Percentiles rank a stretch among this genome's conserved stretches.
phyloP scores from a whole-genome alignment of 2,329 filamentous ascomycete genomes.

The Fusarium decemcellulare region DNA sequence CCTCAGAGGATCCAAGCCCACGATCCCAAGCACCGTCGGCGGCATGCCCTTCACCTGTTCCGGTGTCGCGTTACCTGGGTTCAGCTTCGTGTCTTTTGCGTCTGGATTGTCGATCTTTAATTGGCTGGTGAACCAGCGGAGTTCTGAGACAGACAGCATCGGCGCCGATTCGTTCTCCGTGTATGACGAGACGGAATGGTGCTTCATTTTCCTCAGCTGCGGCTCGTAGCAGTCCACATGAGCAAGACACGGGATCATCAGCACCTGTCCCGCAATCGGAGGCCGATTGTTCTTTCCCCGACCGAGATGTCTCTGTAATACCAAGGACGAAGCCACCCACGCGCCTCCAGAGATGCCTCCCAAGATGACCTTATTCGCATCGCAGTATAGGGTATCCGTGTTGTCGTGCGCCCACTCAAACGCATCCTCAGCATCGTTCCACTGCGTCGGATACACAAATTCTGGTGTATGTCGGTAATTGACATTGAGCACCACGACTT shows the following conservation, averaged over 20 bases:
- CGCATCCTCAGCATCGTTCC: constrained; percentile 67
- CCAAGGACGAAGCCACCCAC: constrained; percentile 58
- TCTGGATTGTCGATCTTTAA: constrained; percentile 44
- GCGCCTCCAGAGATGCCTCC: constrained; percentile 66
- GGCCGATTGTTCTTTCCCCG: constrained; percentile 26
- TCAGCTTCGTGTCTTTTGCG: constrained; percentile 54
- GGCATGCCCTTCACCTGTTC: constrained; percentile 58
- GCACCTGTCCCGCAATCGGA: constrained; percentile 63
- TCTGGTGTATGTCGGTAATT: constrained; percentile 74
- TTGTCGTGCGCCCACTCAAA: constrained; percentile 66
- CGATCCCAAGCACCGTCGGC: constrained; percentile 60
- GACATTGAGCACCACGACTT: constrained; percentile 65
- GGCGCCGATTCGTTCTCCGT: constrained; percentile 62
- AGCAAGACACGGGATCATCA: constrained; percentile 64
- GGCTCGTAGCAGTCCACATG: constrained; percentile 40
- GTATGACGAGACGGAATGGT: constrained; percentile 59
- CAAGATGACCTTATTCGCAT: constrained; percentile 53
- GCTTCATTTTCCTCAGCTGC: constrained; percentile 53
- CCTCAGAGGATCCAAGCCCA: constrained; percentile 62
- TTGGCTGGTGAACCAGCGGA: constrained; percentile 44
- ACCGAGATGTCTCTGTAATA: constrained; percentile 55
- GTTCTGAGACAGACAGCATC: constrained; percentile 56
- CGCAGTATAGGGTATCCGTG: constrained; percentile 20
- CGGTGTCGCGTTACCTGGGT: constrained; percentile 48
- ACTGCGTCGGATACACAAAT: constrained; percentile 64